Conservation (phyloP, 768 basidiomycete species). For the Suillus fuscotomentosus region DNA sequence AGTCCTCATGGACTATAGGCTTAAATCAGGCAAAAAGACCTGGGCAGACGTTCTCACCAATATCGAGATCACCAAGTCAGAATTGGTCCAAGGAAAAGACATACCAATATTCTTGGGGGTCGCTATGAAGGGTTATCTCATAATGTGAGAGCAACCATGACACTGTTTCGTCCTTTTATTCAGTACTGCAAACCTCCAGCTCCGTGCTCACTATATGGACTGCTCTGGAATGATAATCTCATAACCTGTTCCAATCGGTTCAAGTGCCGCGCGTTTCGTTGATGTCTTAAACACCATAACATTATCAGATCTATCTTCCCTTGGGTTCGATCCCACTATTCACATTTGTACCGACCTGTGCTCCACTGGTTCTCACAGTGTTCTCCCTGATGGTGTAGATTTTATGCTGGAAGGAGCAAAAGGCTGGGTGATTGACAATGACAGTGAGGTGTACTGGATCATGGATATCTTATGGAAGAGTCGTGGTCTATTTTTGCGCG, state of each 20-base stretch:
- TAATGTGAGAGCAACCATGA: not conserved
- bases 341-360: not conserved
- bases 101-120: not conserved
- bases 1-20: not conserved
- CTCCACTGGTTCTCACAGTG: not conserved
- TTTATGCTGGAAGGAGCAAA: not conserved
- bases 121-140: not conserved
- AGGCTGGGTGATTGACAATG: not conserved
- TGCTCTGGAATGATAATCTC: not conserved
- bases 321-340: not conserved
- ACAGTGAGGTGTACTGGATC: not conserved
- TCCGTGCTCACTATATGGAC: not conserved
- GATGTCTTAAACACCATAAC: not conserved
- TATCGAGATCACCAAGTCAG: not conserved
- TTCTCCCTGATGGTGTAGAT: not conserved
- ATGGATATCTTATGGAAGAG: not conserved
- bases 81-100: not conserved
- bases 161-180: not conserved
- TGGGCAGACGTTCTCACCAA: not conserved
- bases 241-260: fast-evolving
- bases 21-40: not conserved
- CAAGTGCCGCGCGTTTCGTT: not conserved
- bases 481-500: not conserved
- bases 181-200: not conserved
- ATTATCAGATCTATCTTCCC: not conserved